Evolutionary conservation across 2,329 filamentous ascomycete species (phyloP).

Genomic region (Phaeosphaeriaceae sp.): DNA sequence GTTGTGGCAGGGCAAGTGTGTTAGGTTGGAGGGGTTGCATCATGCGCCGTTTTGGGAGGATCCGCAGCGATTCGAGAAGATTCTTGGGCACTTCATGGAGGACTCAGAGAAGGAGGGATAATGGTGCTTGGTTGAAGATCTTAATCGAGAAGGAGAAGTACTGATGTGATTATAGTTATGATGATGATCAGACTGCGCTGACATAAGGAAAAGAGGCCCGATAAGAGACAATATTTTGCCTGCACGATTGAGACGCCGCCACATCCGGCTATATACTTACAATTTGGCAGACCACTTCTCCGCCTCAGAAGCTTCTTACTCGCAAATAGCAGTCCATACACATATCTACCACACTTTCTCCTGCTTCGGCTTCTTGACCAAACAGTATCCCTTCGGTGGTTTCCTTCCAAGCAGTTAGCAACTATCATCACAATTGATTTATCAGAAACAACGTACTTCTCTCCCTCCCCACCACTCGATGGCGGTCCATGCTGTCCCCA

Average conservation of each 20-base stretch:
- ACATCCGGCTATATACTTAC: too few species aligned
- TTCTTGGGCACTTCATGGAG: slow-evolving; percentile 26
- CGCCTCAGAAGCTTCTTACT: neutral
- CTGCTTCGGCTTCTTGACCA: neutral
- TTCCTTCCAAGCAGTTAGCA: neutral
- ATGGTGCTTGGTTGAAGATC: too few species aligned
- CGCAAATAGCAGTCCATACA: neutral
- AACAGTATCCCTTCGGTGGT: neutral
- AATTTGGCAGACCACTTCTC: neutral
- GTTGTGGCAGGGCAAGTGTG: slow-evolving; percentile 36
- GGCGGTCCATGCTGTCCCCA: neutral
- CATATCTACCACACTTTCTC: neutral
- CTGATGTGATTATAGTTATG: neutral
- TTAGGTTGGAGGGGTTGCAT: slow-evolving; percentile 29
- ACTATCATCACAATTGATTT: neutral
- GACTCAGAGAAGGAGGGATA: slow-evolving; percentile 13
- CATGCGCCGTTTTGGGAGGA: slow-evolving; percentile 45
- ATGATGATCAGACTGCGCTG: neutral
- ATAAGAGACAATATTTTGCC: neutral
- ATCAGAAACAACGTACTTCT: neutral
- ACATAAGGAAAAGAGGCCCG: neutral
- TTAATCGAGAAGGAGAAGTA: neutral
- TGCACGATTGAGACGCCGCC: too few species aligned
- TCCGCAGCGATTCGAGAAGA: slow-evolving; percentile 18
- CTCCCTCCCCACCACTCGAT: neutral